A percentile compares a stretch with the other conserved stretches of the same genome.
Evolutionary conservation across 2,329 filamentous ascomycete species (phyloP).

Genomic region (Xylaria polymorpha): DNA sequence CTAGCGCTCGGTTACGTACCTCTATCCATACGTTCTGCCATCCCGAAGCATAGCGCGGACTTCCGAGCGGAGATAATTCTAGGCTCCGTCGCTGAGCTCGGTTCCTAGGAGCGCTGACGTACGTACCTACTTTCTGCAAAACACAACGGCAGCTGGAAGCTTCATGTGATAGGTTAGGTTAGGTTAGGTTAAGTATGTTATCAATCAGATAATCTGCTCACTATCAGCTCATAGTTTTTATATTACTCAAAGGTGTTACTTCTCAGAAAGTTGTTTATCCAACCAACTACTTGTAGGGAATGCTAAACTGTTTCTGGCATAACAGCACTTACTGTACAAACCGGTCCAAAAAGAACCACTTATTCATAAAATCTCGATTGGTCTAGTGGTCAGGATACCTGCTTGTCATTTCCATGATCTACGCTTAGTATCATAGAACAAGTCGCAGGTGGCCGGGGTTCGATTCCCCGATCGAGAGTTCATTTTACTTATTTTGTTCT

Average conservation of each 20-base stretch:
- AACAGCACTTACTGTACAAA: background rate
- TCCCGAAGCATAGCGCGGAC: background rate
- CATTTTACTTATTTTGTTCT: background rate
- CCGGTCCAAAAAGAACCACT: background rate
- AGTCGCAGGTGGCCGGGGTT: conserved; percentile 50
- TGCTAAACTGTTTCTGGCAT: background rate
- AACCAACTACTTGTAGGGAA: too few relatives aligned
- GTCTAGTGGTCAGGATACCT: conserved; percentile 49
- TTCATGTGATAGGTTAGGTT: too few relatives aligned
- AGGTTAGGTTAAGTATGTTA: too few relatives aligned
- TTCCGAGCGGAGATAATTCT: conserved; percentile 28
- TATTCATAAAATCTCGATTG: conserved; percentile 42
- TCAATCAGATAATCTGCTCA: too few relatives aligned
- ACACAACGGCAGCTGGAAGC: too few relatives aligned
- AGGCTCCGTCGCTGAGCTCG: background rate
- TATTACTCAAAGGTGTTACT: background rate
- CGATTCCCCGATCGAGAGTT: conserved; percentile 53
- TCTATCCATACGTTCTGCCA: background rate
- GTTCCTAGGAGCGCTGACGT: background rate
- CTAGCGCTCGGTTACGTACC: background rate
- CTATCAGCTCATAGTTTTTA: background rate
- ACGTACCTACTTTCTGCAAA: background rate
- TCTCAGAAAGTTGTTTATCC: too few relatives aligned
- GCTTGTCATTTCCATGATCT: conserved; percentile 42
- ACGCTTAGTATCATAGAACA: background rate